A percentile compares a stretch with the other conserved stretches of the same genome.
phyloP scores from a whole-genome alignment of 2,329 filamentous ascomycete genomes.

The Catunica adiposa region DNA sequence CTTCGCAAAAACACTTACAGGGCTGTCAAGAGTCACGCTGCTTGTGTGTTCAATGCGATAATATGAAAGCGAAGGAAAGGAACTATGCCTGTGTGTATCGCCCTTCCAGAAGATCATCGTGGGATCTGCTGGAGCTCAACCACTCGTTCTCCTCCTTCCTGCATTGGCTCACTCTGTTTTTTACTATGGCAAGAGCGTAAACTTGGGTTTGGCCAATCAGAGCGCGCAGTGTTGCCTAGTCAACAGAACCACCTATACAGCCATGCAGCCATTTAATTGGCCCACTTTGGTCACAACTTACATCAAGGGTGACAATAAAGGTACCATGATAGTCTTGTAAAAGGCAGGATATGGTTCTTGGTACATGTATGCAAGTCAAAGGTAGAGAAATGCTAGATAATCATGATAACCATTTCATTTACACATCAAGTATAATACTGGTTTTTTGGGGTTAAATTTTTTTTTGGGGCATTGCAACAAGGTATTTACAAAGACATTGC shows the following conservation, averaged over 20 bases:
- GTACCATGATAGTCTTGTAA: too few relatives aligned
- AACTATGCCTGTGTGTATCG: neutral
- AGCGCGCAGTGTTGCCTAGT: constrained; percentile 9
- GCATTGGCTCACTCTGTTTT: neutral
- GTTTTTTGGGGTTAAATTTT: too few relatives aligned
- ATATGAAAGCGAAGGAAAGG: neutral
- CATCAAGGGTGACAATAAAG: neutral
- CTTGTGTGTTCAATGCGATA: neutral
- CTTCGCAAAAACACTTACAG: neutral
- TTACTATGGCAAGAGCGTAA: neutral
- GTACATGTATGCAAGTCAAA: too few relatives aligned
- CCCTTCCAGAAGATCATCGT: constrained; percentile 1
- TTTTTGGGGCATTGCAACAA: too few relatives aligned
- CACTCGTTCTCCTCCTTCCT: neutral
- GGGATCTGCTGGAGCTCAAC: neutral
- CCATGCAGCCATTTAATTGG: neutral
- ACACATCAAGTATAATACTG: too few relatives aligned
- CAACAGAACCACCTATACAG: constrained; percentile 1
- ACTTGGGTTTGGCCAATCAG: constrained; percentile 5
- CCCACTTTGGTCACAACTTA: neutral
- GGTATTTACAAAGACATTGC: too few relatives aligned
- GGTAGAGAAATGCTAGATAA: neutral
- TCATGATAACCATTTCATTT: neutral
- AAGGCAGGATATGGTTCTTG: too few relatives aligned
- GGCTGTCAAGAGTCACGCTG: neutral